Evolutionary conservation across 75 land plant genomes (phyloP).

Genomic region (Adiantum capillusveneris): DNA sequence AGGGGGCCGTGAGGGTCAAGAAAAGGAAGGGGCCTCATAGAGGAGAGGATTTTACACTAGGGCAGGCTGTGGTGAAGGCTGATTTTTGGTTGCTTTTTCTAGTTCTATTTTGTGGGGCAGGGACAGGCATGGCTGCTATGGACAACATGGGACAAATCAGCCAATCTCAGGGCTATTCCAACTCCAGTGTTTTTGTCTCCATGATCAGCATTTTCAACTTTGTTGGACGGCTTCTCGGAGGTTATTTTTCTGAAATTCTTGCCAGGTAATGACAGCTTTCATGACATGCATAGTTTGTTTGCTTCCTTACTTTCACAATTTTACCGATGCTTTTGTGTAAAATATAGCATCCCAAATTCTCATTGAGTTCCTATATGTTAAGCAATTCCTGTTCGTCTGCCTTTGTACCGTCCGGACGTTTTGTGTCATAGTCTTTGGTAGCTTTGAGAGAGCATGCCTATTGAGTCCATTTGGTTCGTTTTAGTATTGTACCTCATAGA

Average conservation of each 20-base stretch:
- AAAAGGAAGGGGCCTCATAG: constrained; percentile 74
- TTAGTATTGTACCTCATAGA: too few species aligned
- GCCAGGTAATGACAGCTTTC: constrained; percentile 43
- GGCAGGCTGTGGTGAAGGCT: constrained; percentile 88
- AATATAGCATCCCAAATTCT: too few species aligned
- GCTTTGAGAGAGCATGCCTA: too few species aligned
- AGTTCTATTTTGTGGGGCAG: constrained; percentile 76
- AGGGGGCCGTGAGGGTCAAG: constrained; percentile 82
- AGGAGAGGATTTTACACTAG: constrained; percentile 91
- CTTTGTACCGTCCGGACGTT: too few species aligned
- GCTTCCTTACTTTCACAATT: too few species aligned
- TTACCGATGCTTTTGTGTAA: too few species aligned
- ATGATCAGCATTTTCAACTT: constrained; percentile 99
- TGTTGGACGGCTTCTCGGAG: constrained; percentile 93
- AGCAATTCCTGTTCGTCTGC: too few species aligned
- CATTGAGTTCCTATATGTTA: too few species aligned
- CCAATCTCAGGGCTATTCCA: constrained; percentile 72
- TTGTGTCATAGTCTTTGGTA: too few species aligned
- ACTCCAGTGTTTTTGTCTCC: constrained; percentile 90
- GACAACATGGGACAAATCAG: constrained; percentile 98
- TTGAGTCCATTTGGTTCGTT: too few species aligned
- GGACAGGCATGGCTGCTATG: constrained; percentile 91
- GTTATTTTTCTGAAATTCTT: constrained; percentile 78
- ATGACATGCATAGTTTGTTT: too few species aligned
- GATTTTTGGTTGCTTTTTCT: constrained; percentile 88